phyloP scores from a whole-genome alignment of 2,329 filamentous ascomycete genomes.

The Ophiocordyceps camponoti-rufipedis region DNA sequence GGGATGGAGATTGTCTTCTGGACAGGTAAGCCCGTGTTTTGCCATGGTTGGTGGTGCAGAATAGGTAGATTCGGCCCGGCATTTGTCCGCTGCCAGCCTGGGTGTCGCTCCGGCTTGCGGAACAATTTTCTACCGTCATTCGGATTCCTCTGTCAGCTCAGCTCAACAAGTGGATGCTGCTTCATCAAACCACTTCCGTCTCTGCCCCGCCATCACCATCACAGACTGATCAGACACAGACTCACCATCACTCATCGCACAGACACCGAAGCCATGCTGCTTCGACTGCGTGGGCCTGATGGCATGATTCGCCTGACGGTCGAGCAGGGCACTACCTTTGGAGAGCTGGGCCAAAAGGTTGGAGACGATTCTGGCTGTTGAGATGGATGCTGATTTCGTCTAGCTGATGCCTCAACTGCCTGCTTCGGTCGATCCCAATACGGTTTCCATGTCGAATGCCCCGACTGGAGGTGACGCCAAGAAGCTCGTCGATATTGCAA shows the following conservation, averaged over 20 bases:
- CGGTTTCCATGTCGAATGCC: constrained; percentile 43
- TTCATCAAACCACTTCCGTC: not conserved
- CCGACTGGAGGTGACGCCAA: constrained; percentile 41
- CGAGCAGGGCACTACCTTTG: constrained; percentile 56
- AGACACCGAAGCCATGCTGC: constrained; percentile 42
- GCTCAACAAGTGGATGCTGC: too few species aligned
- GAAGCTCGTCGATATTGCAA: constrained; percentile 36
- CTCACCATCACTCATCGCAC: too few species aligned
- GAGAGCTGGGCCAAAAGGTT: constrained; percentile 36
- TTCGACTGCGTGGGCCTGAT: constrained; percentile 78
- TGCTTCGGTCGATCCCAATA: constrained; percentile 38
- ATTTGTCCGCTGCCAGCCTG: too few species aligned
- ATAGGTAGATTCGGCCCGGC: not conserved
- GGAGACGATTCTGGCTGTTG: constrained; percentile 1
- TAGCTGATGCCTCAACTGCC: constrained; percentile 42
- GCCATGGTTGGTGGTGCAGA: not conserved
- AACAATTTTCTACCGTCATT: too few species aligned
- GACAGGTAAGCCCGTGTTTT: not conserved
- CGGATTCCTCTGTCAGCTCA: too few species aligned
- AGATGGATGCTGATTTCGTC: not conserved
- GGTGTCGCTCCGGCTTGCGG: too few species aligned
- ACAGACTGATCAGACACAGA: not conserved
- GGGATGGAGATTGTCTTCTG: not conserved
- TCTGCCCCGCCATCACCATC: not conserved
- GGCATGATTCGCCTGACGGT: constrained; percentile 79